Percentiles rank a stretch among this genome's conserved stretches.
Evolutionary conservation across 2,329 filamentous ascomycete genomes (phyloP).

Genomic region (Colletotrichum trifolii): DNA sequence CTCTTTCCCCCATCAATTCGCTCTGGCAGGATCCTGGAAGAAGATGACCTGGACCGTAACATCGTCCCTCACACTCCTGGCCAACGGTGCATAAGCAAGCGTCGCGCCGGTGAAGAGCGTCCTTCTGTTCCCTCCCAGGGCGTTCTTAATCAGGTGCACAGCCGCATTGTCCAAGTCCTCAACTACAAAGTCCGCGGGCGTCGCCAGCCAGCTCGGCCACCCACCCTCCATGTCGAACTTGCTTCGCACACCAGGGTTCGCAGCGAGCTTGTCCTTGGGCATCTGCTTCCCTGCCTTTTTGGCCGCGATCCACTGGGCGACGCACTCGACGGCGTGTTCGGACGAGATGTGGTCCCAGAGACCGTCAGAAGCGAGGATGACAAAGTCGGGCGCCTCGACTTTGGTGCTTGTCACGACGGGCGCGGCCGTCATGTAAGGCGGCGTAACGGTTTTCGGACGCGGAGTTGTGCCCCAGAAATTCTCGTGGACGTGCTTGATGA

Average conservation of each 20-base stretch:
- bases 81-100: conserved; percentile 77
- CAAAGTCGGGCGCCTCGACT: conserved; percentile 61
- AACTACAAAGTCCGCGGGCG: conserved; percentile 72
- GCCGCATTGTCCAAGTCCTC: conserved; percentile 78
- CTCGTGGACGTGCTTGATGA: conserved; percentile 25
- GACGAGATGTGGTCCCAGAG: conserved; percentile 72
- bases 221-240: conserved; percentile 38
- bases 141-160: conserved; percentile 84
- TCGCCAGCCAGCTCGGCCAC: conserved; percentile 38
- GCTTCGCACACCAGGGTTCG: conserved; percentile 1
- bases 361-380: conserved; percentile 75
- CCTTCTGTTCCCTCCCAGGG: conserved; percentile 79
- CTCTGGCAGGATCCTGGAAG: conserved; percentile 24
- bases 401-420: conserved; percentile 70
- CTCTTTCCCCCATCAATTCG: background rate
- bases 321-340: conserved; percentile 67
- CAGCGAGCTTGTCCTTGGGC: conserved; percentile 24
- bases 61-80: conserved; percentile 75
- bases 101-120: conserved; percentile 78
- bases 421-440: conserved; percentile 75
- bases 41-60: conserved; percentile 89
- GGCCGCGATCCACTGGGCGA: conserved; percentile 62
- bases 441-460: conserved; percentile 60
- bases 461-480: conserved; percentile 59
- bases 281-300: conserved; percentile 15